Percentiles rank a stretch among this genome's conserved stretches.
These are phyloP conservation scores for Violaceomyces palustris DNA, from an alignment of 1,284 basidiomycete species.

Conservation along the genomic window DNA sequence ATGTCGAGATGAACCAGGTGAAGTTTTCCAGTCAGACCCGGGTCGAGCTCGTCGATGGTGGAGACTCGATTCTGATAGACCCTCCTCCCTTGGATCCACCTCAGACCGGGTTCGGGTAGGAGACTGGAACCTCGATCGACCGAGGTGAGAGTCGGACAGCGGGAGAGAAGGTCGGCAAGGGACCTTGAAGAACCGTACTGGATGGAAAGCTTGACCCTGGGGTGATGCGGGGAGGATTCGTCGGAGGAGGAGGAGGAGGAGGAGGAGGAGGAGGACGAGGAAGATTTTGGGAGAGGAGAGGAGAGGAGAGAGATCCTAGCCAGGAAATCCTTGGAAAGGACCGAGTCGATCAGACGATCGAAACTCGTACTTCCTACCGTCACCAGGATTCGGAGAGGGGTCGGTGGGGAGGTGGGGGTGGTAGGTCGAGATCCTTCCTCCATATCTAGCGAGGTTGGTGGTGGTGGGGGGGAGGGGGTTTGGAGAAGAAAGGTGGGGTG, in stretches of 20 bases:
- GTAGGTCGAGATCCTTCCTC: no score
- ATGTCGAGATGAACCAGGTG: slow-evolving; percentile 10
- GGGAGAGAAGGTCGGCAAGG: slow-evolving; percentile 15
- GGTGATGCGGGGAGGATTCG: neutral
- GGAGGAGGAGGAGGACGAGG: neutral
- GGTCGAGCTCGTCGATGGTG: slow-evolving; percentile 16
- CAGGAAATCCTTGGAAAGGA: slow-evolving; percentile 18
- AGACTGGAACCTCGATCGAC: slow-evolving; percentile 21
- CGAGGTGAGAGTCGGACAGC: slow-evolving; percentile 8
- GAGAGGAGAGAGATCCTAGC: slow-evolving; percentile 6
- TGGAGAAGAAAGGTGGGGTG: no score
- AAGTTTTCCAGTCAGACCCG: slow-evolving; percentile 21
- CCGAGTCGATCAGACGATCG: slow-evolving; percentile 31
- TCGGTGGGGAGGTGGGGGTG: neutral
- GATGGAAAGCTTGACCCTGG: slow-evolving; percentile 7
- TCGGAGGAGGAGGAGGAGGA: neutral
- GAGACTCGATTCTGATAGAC: slow-evolving; percentile 15
- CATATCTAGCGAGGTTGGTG: no score
- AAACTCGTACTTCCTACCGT: slow-evolving; percentile 43
- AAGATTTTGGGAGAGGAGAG: neutral
- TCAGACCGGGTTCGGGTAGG: slow-evolving; percentile 19
- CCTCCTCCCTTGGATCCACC: slow-evolving; percentile 19
- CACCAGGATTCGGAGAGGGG: slow-evolving; percentile 21
- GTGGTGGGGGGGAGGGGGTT: no score
- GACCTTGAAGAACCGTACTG: slow-evolving; percentile 30